A percentile compares a stretch with the other conserved stretches of the same genome.
phyloP scores from a whole-genome alignment of 1,139 yeast genomes.

The Pichiaceae sp. region DNA sequence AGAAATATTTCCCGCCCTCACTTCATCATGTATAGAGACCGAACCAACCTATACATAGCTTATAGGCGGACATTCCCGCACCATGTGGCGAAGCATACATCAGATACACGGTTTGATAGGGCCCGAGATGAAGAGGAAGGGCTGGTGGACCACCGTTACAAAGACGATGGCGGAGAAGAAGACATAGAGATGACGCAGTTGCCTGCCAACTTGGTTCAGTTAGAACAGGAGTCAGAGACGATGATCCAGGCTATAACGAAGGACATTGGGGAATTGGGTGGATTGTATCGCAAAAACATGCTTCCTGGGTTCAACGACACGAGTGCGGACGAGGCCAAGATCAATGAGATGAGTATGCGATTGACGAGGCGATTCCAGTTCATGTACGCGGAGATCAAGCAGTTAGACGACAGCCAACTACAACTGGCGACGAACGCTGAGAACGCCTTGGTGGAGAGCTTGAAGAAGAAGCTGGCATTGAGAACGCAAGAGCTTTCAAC shows the following conservation, averaged over 20 bases:
- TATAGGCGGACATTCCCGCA: slow-evolving; percentile 69
- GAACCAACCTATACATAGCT: slow-evolving; percentile 64
- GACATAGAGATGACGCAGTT: slow-evolving; percentile 42
- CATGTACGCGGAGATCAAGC: slow-evolving; percentile 67
- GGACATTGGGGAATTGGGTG: slow-evolving; percentile 50
- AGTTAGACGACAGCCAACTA: slow-evolving; percentile 16
- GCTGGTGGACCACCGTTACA: slow-evolving; percentile 13
- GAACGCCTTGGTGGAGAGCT: slow-evolving; percentile 61
- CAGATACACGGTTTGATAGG: slow-evolving; percentile 29
- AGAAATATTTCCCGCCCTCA: too few relatives aligned
- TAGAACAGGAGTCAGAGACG: slow-evolving; percentile 64
- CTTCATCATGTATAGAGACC: slow-evolving; percentile 74
- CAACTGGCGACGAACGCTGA: slow-evolving; percentile 34
- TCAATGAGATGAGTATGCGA: slow-evolving; percentile 67
- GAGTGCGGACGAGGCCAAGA: slow-evolving; percentile 54
- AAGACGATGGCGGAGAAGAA: slow-evolving; percentile 19
- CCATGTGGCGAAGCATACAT: slow-evolving; percentile 14
- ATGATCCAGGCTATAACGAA: slow-evolving; percentile 40
- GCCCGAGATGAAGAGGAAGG: slow-evolving; percentile 50
- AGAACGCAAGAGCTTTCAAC: slow-evolving; percentile 75
- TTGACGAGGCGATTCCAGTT: slow-evolving; percentile 69
- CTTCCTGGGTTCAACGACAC: slow-evolving; percentile 82
- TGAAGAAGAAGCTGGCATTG: slow-evolving; percentile 77
- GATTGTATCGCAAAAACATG: slow-evolving; percentile 70
- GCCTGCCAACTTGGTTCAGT: slow-evolving; percentile 75